Evolutionary conservation across 2,329 filamentous ascomycete species (phyloP), one percentile per base, ranked within the genome.

Genomic region (Helotiales sp.): DNA sequence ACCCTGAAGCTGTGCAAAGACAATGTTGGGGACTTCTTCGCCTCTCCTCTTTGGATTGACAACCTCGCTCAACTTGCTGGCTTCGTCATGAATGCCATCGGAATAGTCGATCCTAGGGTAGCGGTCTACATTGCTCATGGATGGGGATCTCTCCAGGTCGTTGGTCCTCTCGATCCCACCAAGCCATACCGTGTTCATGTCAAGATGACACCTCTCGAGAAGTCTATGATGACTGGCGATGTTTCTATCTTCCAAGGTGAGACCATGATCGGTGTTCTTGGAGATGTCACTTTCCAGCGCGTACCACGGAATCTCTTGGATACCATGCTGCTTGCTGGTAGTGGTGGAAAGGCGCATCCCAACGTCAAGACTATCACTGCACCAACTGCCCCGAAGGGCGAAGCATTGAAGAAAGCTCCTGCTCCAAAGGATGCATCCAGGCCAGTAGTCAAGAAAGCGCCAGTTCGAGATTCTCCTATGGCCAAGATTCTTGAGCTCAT

Each of bases 401-500:
- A 38, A n/a, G n/a, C 34, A 13, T 17, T n/a, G n/a, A 42, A 42
- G 38, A 42, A 42, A 12, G 38, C 38, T 24, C 38, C 38, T 24
- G 38, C 38, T 3, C 38, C 38, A 10, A 42, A 24, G 19, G 38
- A 17, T 61, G 73, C 71, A 38, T 70, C 73, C 25, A 72, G 73
- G 36, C 70, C 72, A 36, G 67, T 87, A n/a, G 17, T 22, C 4
- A 42, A 42, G 38, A 17, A 22, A 5, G 38, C 38, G 13, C 38
- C 38, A 24, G 38, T 42, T 4, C 38, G 19, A 7, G 19, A 42
- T 12, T 42, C 38, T 42, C 38, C 38, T 25, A 22, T 53, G 19
- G 77, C 88, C 59, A 86, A 87, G 76, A 80, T 85, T 63, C 81
- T 89, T 71, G 75, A 89, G 61, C 79, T 84, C 34, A 71, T 84